Evolutionary conservation across 75 land plant species (phyloP).

Genomic region (Picea glauca): DNA sequence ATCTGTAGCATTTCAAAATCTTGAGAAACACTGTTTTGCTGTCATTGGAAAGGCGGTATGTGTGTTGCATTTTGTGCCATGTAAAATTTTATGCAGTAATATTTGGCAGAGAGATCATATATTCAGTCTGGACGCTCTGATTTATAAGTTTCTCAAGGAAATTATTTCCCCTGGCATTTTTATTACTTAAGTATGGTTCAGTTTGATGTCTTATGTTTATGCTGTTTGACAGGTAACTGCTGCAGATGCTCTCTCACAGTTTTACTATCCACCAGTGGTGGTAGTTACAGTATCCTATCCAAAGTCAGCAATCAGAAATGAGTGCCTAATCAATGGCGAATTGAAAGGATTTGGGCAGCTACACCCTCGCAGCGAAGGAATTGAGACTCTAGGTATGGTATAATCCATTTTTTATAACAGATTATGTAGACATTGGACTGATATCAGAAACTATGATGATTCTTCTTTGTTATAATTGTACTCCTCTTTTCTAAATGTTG

Average conservation of each 20-base stretch:
- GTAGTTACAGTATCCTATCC: conserved; percentile 85
- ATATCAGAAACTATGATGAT: not conserved
- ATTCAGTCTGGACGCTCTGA: not conserved
- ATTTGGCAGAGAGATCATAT: not conserved
- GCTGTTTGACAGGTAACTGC: conserved; percentile 51
- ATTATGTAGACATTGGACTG: not conserved
- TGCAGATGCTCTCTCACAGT: conserved; percentile 75
- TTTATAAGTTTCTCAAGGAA: not conserved
- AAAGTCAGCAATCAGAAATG: conserved; percentile 76
- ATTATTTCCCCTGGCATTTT: not conserved
- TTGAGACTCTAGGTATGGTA: conserved; percentile 76
- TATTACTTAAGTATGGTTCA: not conserved
- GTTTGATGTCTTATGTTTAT: not conserved
- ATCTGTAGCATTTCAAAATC: not conserved
- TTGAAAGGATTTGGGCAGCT: conserved; percentile 96
- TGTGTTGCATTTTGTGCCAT: not conserved
- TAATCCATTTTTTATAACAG: not conserved
- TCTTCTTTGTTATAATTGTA: not conserved
- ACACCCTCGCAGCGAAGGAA: conserved; percentile 96
- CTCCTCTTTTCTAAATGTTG: not conserved
- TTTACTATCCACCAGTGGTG: conserved; percentile 95
- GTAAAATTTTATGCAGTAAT: not conserved
- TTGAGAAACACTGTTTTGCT: not conserved
- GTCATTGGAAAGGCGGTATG: not conserved
- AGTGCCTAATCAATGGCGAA: conserved; percentile 85